These are phyloP conservation scores for Xylariaceae sp. DNA, from an alignment of 2,329 filamentous ascomycete species.

Conservation along the genomic window DNA sequence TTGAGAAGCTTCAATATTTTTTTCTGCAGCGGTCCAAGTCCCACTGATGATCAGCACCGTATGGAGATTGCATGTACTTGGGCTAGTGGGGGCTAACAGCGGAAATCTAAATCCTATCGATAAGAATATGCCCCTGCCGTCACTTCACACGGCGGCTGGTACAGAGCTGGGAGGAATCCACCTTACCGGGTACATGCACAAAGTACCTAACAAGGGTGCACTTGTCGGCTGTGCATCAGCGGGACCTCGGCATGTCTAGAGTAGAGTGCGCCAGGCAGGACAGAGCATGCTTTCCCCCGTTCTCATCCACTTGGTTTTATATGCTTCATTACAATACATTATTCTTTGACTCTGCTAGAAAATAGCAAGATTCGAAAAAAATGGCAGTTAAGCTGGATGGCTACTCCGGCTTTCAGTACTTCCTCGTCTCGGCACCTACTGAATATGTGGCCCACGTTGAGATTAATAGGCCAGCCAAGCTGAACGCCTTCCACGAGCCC, in stretches of 20 bases:
- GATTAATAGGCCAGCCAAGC: conserved; percentile 80
- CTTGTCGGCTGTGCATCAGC: too few relatives aligned
- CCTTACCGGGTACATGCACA: too few relatives aligned
- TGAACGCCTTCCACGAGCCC: conserved; percentile 80
- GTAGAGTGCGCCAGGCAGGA: too few relatives aligned
- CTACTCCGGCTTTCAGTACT: conserved; percentile 57
- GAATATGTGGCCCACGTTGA: conserved; percentile 84
- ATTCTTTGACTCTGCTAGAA: neutral
- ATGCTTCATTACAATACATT: neutral
- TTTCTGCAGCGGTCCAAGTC: conserved; percentile 4
- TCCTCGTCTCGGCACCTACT: conserved; percentile 67
- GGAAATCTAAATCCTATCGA: too few relatives aligned
- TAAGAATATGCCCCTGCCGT: too few relatives aligned
- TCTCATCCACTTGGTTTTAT: too few relatives aligned
- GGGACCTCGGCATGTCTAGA: conserved; percentile 3
- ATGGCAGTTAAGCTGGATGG: conserved; percentile 22
- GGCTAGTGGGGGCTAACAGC: neutral
- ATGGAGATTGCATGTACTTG: neutral
- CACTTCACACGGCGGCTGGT: too few relatives aligned
- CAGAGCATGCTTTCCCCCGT: too few relatives aligned
- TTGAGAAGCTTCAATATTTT: conserved; percentile 4
- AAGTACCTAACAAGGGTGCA: too few relatives aligned
- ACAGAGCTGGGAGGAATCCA: too few relatives aligned
- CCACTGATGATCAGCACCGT: conserved; percentile 12
- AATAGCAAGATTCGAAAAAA: too few relatives aligned